These are phyloP conservation scores for Stachybotrys chlorohalonatus DNA, from an alignment of 2,329 filamentous ascomycete genomes.

Conservation along the genomic window DNA sequence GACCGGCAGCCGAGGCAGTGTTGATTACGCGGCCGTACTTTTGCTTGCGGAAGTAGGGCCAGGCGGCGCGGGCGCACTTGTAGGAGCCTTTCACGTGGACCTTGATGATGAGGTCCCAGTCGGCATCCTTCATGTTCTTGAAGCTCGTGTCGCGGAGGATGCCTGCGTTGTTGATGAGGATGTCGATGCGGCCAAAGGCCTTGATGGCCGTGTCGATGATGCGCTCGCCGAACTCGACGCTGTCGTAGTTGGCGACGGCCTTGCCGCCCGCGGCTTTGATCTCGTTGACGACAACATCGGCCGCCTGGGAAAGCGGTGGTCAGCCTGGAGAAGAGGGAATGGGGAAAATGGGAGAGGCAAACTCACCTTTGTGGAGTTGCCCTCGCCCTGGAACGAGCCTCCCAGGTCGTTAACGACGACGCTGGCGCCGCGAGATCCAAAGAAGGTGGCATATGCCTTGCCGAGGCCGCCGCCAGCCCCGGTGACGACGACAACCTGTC, in stretches of 20 bases:
- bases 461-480: conserved; percentile 73
- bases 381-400: conserved; percentile 87
- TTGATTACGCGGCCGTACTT: conserved; percentile 97
- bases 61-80: conserved; percentile 90
- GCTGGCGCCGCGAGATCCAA: conserved; percentile 82
- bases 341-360: neutral
- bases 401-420: conserved; percentile 97
- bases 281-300: conserved; percentile 74
- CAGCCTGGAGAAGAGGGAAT: conserved; percentile 4
- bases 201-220: conserved; percentile 88
- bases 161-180: conserved; percentile 96
- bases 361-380: conserved; percentile 71
- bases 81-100: conserved; percentile 92
- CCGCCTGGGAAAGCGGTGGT: conserved; percentile 44
- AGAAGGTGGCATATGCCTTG: conserved; percentile 81
- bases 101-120: conserved; percentile 92
- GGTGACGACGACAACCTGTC: conserved; percentile 76
- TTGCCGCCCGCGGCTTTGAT: conserved; percentile 86
- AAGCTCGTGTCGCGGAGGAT: conserved; percentile 94
- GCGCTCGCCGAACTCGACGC: conserved; percentile 83
- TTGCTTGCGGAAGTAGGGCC: conserved; percentile 97
- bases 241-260: conserved; percentile 95
- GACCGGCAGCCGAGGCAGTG: conserved; percentile 88
- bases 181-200: conserved; percentile 76
- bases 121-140: conserved; percentile 95